phyloP scores from a whole-genome alignment of 805 yeast genomes.

The Candida pseudoglaebosa region DNA sequence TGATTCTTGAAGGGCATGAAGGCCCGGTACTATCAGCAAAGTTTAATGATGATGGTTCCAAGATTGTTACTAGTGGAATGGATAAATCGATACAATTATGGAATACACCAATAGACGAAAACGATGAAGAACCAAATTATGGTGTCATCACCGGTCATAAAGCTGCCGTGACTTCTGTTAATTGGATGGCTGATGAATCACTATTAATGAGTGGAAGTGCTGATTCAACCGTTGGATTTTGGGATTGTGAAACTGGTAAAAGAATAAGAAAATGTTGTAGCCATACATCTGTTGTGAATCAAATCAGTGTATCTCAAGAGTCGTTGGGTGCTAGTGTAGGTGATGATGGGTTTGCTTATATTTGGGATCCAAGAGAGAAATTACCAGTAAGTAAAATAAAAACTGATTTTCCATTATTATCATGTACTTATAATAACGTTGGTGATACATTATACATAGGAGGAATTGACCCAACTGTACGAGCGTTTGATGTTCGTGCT shows the following conservation, averaged over 20 bases:
- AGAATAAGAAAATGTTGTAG: slow-evolving; percentile 52
- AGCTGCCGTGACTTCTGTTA: slow-evolving; percentile 57
- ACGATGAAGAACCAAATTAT: slow-evolving; percentile 31
- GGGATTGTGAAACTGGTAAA: slow-evolving; percentile 58
- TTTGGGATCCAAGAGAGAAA: slow-evolving; percentile 69
- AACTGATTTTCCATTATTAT: slow-evolving; percentile 56
- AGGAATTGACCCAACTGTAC: slow-evolving; percentile 66
- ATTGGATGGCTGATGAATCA: slow-evolving; percentile 48
- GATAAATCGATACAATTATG: slow-evolving; percentile 51
- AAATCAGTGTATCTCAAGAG: slow-evolving; percentile 36
- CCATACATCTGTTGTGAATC: slow-evolving; percentile 52
- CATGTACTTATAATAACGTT: slow-evolving; percentile 33
- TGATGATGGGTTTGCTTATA: slow-evolving; percentile 57
- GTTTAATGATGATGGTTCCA: slow-evolving; percentile 49
- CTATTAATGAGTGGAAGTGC: slow-evolving; percentile 50
- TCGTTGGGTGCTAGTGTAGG: slow-evolving; percentile 46
- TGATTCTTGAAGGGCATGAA: slow-evolving; percentile 47
- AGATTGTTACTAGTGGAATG: slow-evolving; percentile 59
- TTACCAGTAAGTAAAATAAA: slow-evolving; percentile 32
- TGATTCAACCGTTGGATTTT: slow-evolving; percentile 55
- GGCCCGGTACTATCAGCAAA: slow-evolving; percentile 51
- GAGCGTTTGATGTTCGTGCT: slow-evolving; percentile 55
- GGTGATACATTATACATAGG: slow-evolving; percentile 49
- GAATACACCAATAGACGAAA: slow-evolving; percentile 32
- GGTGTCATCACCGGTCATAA: slow-evolving; percentile 55